Percentiles rank a stretch among this genome's conserved stretches.
phyloP scores from a whole-genome alignment of 306 rosid genomes.

The Calophaca sinica region DNA sequence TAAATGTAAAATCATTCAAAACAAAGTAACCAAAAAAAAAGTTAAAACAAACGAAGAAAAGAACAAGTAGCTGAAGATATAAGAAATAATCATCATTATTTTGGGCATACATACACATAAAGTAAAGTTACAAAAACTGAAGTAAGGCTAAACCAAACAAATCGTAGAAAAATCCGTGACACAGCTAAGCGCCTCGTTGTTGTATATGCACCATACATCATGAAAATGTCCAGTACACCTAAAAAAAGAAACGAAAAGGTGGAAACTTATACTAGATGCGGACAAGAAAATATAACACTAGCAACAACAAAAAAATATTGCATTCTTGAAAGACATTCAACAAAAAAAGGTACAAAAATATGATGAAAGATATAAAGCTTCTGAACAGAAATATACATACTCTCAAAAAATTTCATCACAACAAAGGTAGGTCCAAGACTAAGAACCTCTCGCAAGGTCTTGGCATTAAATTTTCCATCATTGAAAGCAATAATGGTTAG shows the following conservation, averaged over 20 bases:
- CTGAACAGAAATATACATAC: constrained; percentile 58
- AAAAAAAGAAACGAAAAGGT: constrained; percentile 35
- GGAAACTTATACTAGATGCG: constrained; percentile 4
- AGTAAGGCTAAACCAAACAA: constrained; percentile 79
- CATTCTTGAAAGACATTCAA: neutral
- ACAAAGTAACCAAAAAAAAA: neutral
- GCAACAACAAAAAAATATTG: neutral
- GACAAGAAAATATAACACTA: neutral
- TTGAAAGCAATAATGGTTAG: constrained; percentile 88
- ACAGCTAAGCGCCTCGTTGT: constrained; percentile 77
- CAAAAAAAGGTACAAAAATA: neutral
- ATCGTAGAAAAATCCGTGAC: constrained; percentile 85
- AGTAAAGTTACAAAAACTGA: constrained; percentile 78
- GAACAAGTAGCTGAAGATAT: constrained; percentile 5
- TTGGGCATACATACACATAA: constrained; percentile 69
- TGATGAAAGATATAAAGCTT: neutral
- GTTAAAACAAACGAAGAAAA: constrained; percentile 20
- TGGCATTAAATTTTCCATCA: constrained; percentile 58
- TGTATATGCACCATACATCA: constrained; percentile 98
- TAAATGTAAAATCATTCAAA: constrained; percentile 22
- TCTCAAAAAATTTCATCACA: constrained; percentile 86
- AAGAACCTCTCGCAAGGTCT: constrained; percentile 82
- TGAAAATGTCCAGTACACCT: constrained; percentile 90
- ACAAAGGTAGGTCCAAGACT: constrained; percentile 96
- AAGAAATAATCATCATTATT: constrained; percentile 16